Conservation (phyloP, 2,329 filamentous ascomycete genomes). For the Fusarium sp. region DNA sequence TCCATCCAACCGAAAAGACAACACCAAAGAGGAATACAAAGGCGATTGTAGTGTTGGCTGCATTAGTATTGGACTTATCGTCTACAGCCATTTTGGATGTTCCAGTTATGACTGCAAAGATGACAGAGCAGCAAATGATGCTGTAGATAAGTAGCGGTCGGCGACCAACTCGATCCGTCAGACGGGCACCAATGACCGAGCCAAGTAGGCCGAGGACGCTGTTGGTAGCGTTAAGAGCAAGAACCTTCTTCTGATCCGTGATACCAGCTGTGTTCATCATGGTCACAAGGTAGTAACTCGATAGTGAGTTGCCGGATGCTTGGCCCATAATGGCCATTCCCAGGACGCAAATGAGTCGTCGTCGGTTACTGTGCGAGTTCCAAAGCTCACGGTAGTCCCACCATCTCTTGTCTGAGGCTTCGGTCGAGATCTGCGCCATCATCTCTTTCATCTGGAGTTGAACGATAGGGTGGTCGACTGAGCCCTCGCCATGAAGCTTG, state of each 20-base stretch:
- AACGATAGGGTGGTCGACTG: conserved; percentile 55
- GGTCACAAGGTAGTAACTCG: conserved; percentile 69
- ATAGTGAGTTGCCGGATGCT: conserved; percentile 65
- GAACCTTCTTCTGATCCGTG: conserved; percentile 57
- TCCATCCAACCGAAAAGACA: conserved; percentile 67
- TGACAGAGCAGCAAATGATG: conserved; percentile 57
- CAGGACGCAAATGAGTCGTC: conserved; percentile 66
- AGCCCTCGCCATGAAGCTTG: conserved; percentile 53
- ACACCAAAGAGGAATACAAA: conserved; percentile 66
- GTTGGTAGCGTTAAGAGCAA: conserved; percentile 66
- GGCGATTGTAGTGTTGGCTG: conserved; percentile 41
- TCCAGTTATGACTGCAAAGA: conserved; percentile 61
- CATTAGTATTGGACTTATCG: conserved; percentile 50
- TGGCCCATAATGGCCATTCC: conserved; percentile 70
- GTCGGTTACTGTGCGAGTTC: conserved; percentile 62
- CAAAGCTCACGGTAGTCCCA: conserved; percentile 70
- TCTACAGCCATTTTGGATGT: conserved; percentile 22
- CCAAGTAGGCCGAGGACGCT: conserved; percentile 60
- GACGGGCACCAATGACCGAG: conserved; percentile 62
- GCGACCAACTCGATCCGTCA: conserved; percentile 61
- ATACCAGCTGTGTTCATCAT: conserved; percentile 52
- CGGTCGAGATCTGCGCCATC: conserved; percentile 55
- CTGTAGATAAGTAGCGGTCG: conserved; percentile 65
- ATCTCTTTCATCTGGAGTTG: conserved; percentile 60
- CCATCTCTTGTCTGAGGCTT: conserved; percentile 65